Evolutionary conservation across 2,329 filamentous ascomycete genomes (phyloP), one percentile per base, ranked within the genome.

Genomic region (Daldinia sp.): DNA sequence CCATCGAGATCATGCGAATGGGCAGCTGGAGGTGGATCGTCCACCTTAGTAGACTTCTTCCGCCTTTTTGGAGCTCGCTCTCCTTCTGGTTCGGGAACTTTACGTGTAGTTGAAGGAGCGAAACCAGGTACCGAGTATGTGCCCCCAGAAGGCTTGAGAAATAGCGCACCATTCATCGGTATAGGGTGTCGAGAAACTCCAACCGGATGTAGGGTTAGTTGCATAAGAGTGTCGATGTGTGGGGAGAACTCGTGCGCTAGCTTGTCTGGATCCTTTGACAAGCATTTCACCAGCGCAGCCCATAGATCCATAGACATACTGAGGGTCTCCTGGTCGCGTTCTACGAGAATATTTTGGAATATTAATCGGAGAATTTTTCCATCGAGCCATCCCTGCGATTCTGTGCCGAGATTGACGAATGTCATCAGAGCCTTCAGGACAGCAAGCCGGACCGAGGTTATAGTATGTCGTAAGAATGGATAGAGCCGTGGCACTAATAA

Each of bases 1-100:
- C 94, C 95, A 75, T 99, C 95, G 15, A 99, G 93, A 76, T 99
- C 97, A 77, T 99, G 95, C 1, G 90, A 87, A n/a, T 90, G 81
- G n/a, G 81, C 85, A 3, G 85, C 79, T 1, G 85, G 79, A 1
- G 85, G 80, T 7, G 84, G 78, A 25, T 94, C 90, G 56, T 95
- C 92, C 17, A 86, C 79, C 80, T 96, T 96, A n/a, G 91, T 88
- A 0, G 91, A 91, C 77, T 93, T 96, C 63, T 93, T 88, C 30
- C 93, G 86, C 67, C 92, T 89, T 77, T 95, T 92, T 1, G 88
- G 81, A 11, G 87, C 83, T 63, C 91, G 85, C 61, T 92, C 87
- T 10, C 81, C 80, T 57, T 87, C 82, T 0, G 83, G 80, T 8
- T 85, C 82, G 4, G 84, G 83, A 25, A 80, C 77, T 61, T 83